phyloP scores from a whole-genome alignment of 192 early-diverging fungal species.

The Coemansia asiatica region DNA sequence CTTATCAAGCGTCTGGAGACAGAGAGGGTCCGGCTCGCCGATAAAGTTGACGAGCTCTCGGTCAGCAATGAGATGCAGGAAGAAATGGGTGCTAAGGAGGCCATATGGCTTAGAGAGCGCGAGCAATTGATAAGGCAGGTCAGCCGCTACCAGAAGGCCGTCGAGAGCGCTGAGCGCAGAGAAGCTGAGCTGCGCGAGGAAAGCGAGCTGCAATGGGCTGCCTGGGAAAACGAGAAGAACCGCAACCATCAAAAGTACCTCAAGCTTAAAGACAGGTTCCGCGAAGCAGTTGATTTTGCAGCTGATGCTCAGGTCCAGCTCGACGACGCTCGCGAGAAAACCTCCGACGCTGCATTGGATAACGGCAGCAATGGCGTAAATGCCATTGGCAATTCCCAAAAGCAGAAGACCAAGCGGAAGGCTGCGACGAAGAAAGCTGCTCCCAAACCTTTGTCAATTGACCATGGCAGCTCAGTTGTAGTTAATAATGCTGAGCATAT shows the following conservation, averaged over 20 bases:
- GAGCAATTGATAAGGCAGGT: slow-evolving; percentile 44
- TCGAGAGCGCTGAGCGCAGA: slow-evolving; percentile 32
- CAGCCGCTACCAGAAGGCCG: slow-evolving; percentile 30
- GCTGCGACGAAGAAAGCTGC: neutral
- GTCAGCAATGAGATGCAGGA: slow-evolving; percentile 23
- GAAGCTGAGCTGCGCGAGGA: slow-evolving; percentile 51
- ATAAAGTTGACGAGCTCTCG: slow-evolving; percentile 21
- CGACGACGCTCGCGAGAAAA: slow-evolving; percentile 21
- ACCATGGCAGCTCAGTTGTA: neutral
- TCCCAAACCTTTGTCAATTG: neutral
- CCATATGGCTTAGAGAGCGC: slow-evolving; percentile 40
- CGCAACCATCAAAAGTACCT: slow-evolving; percentile 43
- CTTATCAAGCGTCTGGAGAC: slow-evolving; percentile 25
- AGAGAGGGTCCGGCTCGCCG: slow-evolving; percentile 25
- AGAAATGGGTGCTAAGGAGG: slow-evolving; percentile 16
- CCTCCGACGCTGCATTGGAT: neutral
- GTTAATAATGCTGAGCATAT: neutral
- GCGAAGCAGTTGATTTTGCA: slow-evolving; percentile 39
- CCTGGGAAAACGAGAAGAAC: slow-evolving; percentile 47
- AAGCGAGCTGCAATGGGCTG: slow-evolving; percentile 39
- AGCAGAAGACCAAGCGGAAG: neutral
- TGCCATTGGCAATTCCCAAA: neutral
- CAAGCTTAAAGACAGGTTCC: slow-evolving; percentile 32
- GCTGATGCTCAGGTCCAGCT: slow-evolving; percentile 32
- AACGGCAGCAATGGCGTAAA: neutral